A percentile compares a stretch with the other conserved stretches of the same genome.
phyloP scores from a whole-genome alignment of 768 basidiomycete genomes.

The Leccinellum luteum region DNA sequence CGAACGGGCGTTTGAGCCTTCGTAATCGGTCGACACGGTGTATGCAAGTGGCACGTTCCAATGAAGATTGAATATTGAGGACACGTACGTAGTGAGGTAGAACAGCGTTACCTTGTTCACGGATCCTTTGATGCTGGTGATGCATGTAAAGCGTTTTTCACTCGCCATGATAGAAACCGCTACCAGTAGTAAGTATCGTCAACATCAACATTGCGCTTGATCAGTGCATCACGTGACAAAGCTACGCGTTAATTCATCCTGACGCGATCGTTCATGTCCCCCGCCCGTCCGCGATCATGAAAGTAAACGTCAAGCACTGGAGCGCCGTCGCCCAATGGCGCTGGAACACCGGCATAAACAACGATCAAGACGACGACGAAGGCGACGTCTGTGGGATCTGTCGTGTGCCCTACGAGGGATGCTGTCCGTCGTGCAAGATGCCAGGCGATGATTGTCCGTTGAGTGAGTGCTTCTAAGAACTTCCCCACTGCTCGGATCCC shows the following conservation, averaged over 20 bases:
- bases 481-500: background rate
- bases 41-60: background rate
- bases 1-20: background rate
- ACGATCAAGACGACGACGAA: constrained; percentile 43
- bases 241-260: background rate
- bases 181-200: too few relatives aligned
- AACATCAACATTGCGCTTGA: too few relatives aligned
- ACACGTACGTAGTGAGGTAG: background rate
- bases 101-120: too few relatives aligned
- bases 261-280: background rate
- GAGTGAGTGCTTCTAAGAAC: constrained; percentile 47
- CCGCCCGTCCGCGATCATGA: constrained; percentile 41
- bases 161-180: too few relatives aligned
- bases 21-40: background rate
- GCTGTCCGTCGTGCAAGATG: constrained; percentile 93
- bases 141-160: too few relatives aligned
- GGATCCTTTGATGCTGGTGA: too few relatives aligned
- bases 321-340: constrained; percentile 88
- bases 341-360: constrained; percentile 58
- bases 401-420: constrained; percentile 88
- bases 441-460: constrained; percentile 95
- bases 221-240: background rate
- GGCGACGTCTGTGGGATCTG: constrained; percentile 84
- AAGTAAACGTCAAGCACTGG: constrained; percentile 80
- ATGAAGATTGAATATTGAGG: background rate